Percentiles rank a stretch among this genome's conserved stretches.
Conservation (phyloP, 208 protist species). For the Borovskyia barvae region DNA sequence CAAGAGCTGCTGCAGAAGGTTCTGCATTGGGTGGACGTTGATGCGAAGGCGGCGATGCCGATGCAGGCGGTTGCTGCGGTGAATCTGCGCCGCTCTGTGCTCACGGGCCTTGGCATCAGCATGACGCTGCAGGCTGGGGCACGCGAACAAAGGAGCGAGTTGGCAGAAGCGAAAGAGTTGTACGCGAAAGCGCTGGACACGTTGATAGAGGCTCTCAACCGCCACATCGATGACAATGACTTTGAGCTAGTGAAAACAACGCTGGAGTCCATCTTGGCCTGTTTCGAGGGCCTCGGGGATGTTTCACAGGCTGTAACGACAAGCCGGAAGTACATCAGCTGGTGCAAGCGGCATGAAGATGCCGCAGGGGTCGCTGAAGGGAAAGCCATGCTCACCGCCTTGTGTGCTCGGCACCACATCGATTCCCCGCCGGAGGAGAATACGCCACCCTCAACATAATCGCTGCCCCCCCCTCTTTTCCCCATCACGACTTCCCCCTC, state of each 20-base stretch:
- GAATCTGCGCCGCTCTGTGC: slow-evolving; percentile 75
- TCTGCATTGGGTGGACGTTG: slow-evolving; percentile 83
- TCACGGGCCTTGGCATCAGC: slow-evolving; percentile 72
- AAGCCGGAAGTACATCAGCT: slow-evolving; percentile 85
- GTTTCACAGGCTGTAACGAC: slow-evolving; percentile 73
- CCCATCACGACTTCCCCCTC: too few relatives aligned
- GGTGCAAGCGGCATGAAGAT: slow-evolving; percentile 81
- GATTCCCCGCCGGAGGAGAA: slow-evolving; percentile 30
- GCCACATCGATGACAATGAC: slow-evolving; percentile 87
- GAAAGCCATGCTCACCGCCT: slow-evolving; percentile 47
- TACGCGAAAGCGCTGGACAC: slow-evolving; percentile 83
- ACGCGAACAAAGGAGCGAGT: slow-evolving; percentile 28
- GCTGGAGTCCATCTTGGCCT: slow-evolving; percentile 61
- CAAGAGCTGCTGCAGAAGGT: slow-evolving; percentile 64
- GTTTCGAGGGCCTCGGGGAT: slow-evolving; percentile 87
- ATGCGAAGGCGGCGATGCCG: slow-evolving; percentile 75
- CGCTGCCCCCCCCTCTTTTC: not conserved
- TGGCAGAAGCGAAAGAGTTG: slow-evolving; percentile 44
- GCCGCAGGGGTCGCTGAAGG: slow-evolving; percentile 58
- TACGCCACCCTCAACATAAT: not conserved
- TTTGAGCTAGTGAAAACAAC: slow-evolving; percentile 71
- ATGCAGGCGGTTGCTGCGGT: slow-evolving; percentile 87
- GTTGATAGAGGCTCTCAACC: slow-evolving; percentile 78
- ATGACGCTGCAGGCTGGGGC: slow-evolving; percentile 33
- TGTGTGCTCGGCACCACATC: slow-evolving; percentile 46